Conservation (phyloP, 2,329 filamentous ascomycete species). For the Trichoderma guizhouense region DNA sequence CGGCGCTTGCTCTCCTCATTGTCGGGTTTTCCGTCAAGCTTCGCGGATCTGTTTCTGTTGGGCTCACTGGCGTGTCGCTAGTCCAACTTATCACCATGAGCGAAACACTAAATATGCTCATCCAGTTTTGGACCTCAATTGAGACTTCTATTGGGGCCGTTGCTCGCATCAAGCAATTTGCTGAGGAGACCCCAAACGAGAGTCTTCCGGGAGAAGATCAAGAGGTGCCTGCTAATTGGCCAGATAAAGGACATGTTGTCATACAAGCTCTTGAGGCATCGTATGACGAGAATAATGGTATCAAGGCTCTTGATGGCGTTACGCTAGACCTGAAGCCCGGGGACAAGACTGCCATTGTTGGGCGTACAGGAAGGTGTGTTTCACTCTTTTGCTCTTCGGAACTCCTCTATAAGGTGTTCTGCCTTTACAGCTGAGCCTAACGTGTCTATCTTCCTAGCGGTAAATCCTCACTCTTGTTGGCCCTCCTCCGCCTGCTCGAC, state of each 20-base stretch:
- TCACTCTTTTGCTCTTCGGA: conserved; percentile 5
- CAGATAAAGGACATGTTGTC: conserved; percentile 28
- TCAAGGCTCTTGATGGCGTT: conserved; percentile 44
- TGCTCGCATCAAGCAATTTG: conserved; percentile 34
- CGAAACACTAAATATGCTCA: conserved; percentile 34
- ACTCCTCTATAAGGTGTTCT: background rate
- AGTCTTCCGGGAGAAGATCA: conserved; percentile 23
- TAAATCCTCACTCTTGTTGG: conserved; percentile 48
- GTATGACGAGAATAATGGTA: conserved; percentile 22
- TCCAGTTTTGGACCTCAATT: conserved; percentile 37
- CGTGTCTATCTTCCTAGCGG: conserved; percentile 37
- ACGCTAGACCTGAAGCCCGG: conserved; percentile 3
- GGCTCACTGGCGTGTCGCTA: conserved; percentile 34
- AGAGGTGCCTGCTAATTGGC: conserved; percentile 30
- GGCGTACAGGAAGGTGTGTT: conserved; percentile 22
- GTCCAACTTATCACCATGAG: conserved; percentile 34
- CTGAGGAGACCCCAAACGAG: conserved; percentile 28
- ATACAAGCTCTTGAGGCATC: conserved; percentile 29
- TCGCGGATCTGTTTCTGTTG: conserved; percentile 27
- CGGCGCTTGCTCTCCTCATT: conserved; percentile 44
- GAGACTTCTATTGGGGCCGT: conserved; percentile 39
- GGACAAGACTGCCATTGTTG: conserved; percentile 4
- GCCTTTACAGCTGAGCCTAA: conserved; percentile 19
- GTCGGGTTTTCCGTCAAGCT: conserved; percentile 44
- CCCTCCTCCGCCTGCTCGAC: conserved; percentile 48